Base-by-base conservation (phyloP, 2,329 filamentous ascomycete species). In the Fusarium austroafricanum region DNA sequence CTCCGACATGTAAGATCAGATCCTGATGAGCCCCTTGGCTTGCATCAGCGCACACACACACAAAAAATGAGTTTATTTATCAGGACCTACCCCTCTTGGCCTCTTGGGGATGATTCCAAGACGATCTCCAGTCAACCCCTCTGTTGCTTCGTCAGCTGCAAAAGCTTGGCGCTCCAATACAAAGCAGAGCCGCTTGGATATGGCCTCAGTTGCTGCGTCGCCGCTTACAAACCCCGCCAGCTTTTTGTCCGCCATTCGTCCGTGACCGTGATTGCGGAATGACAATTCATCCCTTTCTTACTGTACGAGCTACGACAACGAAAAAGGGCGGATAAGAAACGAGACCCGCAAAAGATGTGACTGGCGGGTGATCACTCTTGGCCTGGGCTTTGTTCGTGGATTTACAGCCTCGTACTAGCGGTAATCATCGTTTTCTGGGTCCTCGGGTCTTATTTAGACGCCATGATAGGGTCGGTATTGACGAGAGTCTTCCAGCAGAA, bases 201-300 rank as follows among this genome's bases (percentile, higher is more conserved):
- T 59, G 55, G 26, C 57, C 55, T 64, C 38, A 64, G n/a, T 45
- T 17, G n/a, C 33, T 50, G 18, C 39, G 43, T 52, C 43, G 2
- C 20, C 45, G 40, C 45, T 69, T 62, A 61, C 65, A 54, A 69
- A 68, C 55, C 40, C 65, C 65, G 65, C 65, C 18, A 39, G 17
- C 10, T 35, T 51, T 51, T 57, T 51, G 55, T 66, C 63, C 61
- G 50, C 17, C 23, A 15, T 55, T 65, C 61, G 61, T 65, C 62
- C 61, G 54, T 28, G n/a, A 35, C 14, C 12, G 26, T 23, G 31
- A 40, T 29, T 28, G 21, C 46, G 38, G 38, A 50, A 61, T 31
- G 43, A 31, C 2, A 23, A 14, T 47, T 39, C 37, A 15, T 40
- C 42, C 18, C 23, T 45, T 31, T 42, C 42, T 64, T 39, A n/a